Base-by-base conservation (phyloP, 2,329 filamentous ascomycete species). In the Fusarium sororula region DNA sequence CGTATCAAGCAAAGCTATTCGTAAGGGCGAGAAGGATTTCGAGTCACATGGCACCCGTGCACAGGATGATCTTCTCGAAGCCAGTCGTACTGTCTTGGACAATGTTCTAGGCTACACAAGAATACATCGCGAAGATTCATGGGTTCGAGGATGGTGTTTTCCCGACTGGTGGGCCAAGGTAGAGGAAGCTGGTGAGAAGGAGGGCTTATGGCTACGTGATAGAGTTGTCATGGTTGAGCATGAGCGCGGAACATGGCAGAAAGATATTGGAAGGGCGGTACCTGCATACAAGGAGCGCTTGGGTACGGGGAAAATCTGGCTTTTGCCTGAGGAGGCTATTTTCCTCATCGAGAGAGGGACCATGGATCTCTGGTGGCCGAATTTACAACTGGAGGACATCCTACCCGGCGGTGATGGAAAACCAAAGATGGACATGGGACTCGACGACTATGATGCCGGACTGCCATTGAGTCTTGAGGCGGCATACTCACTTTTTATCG, bases 11-110 rank as follows among this genome's bases (percentile, higher is more conserved):
- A 90, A 90, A 76, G 88, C 95, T 17, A 94, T 97, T 41, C 95
- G 96, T 75, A 94, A 95, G 73, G 96, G 96, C 69, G 95, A 97
- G 81, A 99, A 99, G 83, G 96, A 99, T 84, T 99, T 98, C 81
- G 96, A 98, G 84, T 92, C 93, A 35, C 95, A 98, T 83, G 93
- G 94, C 54, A 98, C 96, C 6, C 89, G 90, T 38, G 90, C 93
- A 38, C 96, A 99, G 83, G 90, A 92, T 74, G 88, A 89, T 64
- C 90, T 92, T 14, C 90, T 99, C 58, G 92, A 94, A 79, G 90
- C 93, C 53, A 97, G 94, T 71, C 91, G 96, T 62, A 87, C 89
- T 75, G 96, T 95, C 26, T 96, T 99, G 93, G 93, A 97, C 82
- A 91, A 94, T 77, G 95, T 96, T 6, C 87, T 98, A 63, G 88